These are phyloP conservation scores for Alternaria gansuensis DNA, from an alignment of 2,329 filamentous ascomycete genomes.

Conservation along the genomic window DNA sequence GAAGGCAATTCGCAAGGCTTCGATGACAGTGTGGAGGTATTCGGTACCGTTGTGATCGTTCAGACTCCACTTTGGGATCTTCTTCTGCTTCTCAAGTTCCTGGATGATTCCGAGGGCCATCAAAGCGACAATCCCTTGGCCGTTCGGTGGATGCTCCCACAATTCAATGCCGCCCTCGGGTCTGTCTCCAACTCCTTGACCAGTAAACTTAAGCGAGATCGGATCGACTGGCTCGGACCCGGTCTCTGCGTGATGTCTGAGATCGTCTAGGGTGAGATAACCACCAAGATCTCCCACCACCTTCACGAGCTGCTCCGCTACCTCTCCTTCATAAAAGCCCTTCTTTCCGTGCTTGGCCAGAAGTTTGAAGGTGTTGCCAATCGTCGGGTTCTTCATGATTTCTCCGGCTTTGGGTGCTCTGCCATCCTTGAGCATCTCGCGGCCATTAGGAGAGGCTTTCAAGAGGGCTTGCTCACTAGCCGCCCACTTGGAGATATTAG, in stretches of 20 bases:
- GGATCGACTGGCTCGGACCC: constrained; percentile 84
- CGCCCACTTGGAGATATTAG: constrained; percentile 69
- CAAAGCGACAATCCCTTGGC: constrained; percentile 92
- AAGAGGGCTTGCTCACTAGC: constrained; percentile 70
- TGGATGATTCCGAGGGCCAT: constrained; percentile 94
- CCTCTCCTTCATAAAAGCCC: constrained; percentile 87
- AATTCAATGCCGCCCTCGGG: constrained; percentile 73
- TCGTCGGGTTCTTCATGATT: constrained; percentile 83
- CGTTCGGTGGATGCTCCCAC: constrained; percentile 97
- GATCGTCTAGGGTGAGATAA: constrained; percentile 78
- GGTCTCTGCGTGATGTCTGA: constrained; percentile 75
- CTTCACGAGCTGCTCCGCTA: constrained; percentile 82
- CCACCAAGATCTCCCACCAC: constrained; percentile 80
- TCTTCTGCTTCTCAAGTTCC: constrained; percentile 77
- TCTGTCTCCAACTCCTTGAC: constrained; percentile 66
- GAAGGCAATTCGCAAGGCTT: constrained; percentile 88
- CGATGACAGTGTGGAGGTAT: constrained; percentile 82
- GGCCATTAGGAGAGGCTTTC: constrained; percentile 81
- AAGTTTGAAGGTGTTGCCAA: constrained; percentile 82
- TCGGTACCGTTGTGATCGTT: constrained; percentile 81
- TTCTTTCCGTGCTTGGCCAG: constrained; percentile 83
- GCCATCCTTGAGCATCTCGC: constrained; percentile 85
- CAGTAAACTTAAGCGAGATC: constrained; percentile 80
- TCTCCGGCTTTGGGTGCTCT: constrained; percentile 82
- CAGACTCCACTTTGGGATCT: constrained; percentile 74